Conservation (phyloP, 495 filamentous ascomycete species). For the Neurospora discreta region DNA sequence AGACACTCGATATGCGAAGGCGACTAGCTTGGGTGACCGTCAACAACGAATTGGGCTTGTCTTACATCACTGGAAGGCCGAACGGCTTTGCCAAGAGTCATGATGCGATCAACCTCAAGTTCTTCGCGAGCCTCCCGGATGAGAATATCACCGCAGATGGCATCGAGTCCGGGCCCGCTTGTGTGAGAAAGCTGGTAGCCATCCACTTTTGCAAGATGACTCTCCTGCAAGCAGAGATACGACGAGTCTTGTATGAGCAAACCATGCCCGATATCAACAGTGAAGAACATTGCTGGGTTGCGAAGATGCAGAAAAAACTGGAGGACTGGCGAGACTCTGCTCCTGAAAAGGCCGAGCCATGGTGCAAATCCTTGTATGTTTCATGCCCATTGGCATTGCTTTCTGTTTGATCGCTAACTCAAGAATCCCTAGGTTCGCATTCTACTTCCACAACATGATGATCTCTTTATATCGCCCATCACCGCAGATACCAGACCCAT, state of each 20-base stretch:
- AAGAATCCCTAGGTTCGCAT: constrained; percentile 51
- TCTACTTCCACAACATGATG: constrained; percentile 70
- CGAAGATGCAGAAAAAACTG: constrained; percentile 64
- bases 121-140: constrained; percentile 70
- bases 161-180: constrained; percentile 53
- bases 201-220: constrained; percentile 94
- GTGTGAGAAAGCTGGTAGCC: constrained; percentile 69
- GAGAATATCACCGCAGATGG: constrained; percentile 69
- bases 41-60: constrained; percentile 77
- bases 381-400: neutral
- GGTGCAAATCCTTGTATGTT: constrained; percentile 43
- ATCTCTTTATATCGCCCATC: constrained; percentile 78
- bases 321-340: constrained; percentile 51
- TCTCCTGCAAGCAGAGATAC: constrained; percentile 73
- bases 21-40: constrained; percentile 76
- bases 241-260: constrained; percentile 71
- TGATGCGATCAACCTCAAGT: constrained; percentile 72
- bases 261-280: constrained; percentile 59
- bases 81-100: constrained; percentile 67
- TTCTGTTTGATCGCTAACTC: neutral
- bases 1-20: constrained; percentile 79
- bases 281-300: constrained; percentile 78
- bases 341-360: constrained; percentile 30
- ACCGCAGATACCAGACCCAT: constrained; percentile 80
- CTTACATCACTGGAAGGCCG: constrained; percentile 75